phyloP scores from a whole-genome alignment of 1,139 yeast genomes.

The Saccharomycopsis phalli region DNA sequence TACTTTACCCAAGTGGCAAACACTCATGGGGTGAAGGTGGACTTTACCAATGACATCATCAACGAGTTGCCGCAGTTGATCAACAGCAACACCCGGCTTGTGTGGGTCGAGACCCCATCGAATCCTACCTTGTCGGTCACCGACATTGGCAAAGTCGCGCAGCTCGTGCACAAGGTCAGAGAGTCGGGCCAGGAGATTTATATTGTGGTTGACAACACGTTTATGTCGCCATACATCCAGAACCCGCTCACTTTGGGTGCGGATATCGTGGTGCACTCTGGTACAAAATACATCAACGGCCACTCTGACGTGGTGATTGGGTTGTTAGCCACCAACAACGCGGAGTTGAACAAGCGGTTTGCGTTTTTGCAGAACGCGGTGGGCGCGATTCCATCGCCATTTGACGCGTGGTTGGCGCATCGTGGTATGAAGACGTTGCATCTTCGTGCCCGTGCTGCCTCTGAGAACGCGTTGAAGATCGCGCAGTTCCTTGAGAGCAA shows the following conservation, averaged over 20 bases:
- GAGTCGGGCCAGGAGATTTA: slow-evolving; percentile 39
- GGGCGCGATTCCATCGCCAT: slow-evolving; percentile 85
- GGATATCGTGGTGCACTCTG: slow-evolving; percentile 80
- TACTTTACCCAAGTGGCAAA: slow-evolving; percentile 81
- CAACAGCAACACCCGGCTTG: slow-evolving; percentile 57
- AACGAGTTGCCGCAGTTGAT: slow-evolving; percentile 49
- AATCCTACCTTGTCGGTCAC: slow-evolving; percentile 79
- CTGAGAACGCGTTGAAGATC: slow-evolving; percentile 56
- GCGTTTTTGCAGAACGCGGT: slow-evolving; percentile 81
- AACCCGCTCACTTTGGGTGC: slow-evolving; percentile 82
- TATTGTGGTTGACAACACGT: slow-evolving; percentile 87
- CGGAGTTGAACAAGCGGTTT: slow-evolving; percentile 51
- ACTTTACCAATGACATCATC: slow-evolving; percentile 59
- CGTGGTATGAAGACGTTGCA: slow-evolving; percentile 86
- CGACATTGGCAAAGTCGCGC: slow-evolving; percentile 55
- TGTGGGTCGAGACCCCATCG: slow-evolving; percentile 87
- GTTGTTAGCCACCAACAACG: slow-evolving; percentile 62
- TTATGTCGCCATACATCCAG: slow-evolving; percentile 85
- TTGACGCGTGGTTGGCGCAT: slow-evolving; percentile 90
- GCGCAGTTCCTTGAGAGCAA: slow-evolving; percentile 56
- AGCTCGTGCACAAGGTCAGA: slow-evolving; percentile 36
- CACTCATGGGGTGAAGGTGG: slow-evolving; percentile 66
- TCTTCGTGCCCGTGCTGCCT: slow-evolving; percentile 66
- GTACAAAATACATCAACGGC: slow-evolving; percentile 86
- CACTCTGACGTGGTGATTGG: slow-evolving; percentile 92